Percentiles rank a stretch among this genome's conserved stretches.
Conservation (phyloP, 495 filamentous ascomycete genomes). For the Penicillium lividum region DNA sequence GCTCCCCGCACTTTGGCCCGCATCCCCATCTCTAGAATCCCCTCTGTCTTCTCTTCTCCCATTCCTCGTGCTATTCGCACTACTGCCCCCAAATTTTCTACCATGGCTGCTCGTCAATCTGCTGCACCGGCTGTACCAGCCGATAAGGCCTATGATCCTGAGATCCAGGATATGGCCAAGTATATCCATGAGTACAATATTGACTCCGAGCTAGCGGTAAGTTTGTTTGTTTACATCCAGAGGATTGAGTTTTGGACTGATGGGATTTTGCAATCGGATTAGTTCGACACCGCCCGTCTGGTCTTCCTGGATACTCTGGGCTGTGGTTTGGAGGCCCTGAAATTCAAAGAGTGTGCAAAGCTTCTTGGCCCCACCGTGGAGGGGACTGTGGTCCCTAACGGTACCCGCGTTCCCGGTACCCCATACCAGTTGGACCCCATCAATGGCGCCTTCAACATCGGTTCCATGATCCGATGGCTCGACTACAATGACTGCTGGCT, state of each 20-base stretch:
- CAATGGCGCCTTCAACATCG: slow-evolving; percentile 97
- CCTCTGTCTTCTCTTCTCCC: slow-evolving; percentile 27
- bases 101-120: slow-evolving; percentile 48
- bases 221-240: slow-evolving; percentile 30
- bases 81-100: slow-evolving; percentile 41
- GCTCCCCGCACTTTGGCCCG: slow-evolving; percentile 53
- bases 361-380: slow-evolving; percentile 91
- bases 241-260: neutral
- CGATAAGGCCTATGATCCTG: slow-evolving; percentile 73
- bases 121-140: slow-evolving; percentile 36
- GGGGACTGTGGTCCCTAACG: slow-evolving; percentile 90
- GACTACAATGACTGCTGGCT: slow-evolving; percentile 99
- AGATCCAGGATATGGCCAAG: slow-evolving; percentile 89
- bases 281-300: slow-evolving; percentile 92
- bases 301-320: slow-evolving; percentile 94
- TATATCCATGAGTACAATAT: slow-evolving; percentile 93
- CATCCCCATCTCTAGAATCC: slow-evolving; percentile 41
- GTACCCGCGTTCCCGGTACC: slow-evolving; percentile 88
- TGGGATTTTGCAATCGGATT: neutral
- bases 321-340: slow-evolving; percentile 91
- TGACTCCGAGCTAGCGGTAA: slow-evolving; percentile 87
- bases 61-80: slow-evolving; percentile 19
- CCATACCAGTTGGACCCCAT: slow-evolving; percentile 93
- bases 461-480: slow-evolving; percentile 96
- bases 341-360: slow-evolving; percentile 94